These are phyloP conservation scores for Suillus decipiens DNA, from an alignment of 768 basidiomycete genomes.

Conservation along the genomic window DNA sequence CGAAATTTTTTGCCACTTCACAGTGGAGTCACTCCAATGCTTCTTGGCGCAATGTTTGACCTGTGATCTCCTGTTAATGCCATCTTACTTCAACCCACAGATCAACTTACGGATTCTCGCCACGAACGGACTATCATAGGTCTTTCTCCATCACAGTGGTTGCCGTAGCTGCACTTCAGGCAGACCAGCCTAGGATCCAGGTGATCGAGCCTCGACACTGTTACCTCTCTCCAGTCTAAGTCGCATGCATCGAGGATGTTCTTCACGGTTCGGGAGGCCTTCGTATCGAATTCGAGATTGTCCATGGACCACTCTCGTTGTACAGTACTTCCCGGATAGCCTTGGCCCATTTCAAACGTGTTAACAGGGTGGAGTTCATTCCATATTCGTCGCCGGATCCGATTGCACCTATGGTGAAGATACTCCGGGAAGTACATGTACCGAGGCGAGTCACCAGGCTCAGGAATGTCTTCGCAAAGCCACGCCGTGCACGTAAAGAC, in stretches of 20 bases:
- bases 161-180: conserved; percentile 3
- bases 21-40: background rate
- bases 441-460: background rate
- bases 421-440: conserved; percentile 23
- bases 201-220: conserved; percentile 4
- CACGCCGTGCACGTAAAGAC: conserved; percentile 19
- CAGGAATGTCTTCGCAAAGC: conserved; percentile 5
- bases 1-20: conserved; percentile 2
- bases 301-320: conserved; percentile 10
- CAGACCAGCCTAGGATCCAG: conserved; percentile 16
- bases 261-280: conserved; percentile 10
- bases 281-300: conserved; percentile 12
- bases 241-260: conserved; percentile 14
- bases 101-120: conserved; percentile 11
- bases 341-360: conserved; percentile 2
- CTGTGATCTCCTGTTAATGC: background rate
- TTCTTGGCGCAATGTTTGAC: background rate
- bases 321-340: background rate
- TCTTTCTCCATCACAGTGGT: conserved; percentile 14
- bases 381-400: conserved; percentile 3
- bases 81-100: background rate
- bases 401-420: conserved; percentile 12
- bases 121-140: conserved; percentile 11
- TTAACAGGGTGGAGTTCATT: background rate
- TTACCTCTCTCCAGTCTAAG: conserved; percentile 2